Base-by-base conservation (phyloP, 495 filamentous ascomycete species). In the Echria macrotheca region DNA sequence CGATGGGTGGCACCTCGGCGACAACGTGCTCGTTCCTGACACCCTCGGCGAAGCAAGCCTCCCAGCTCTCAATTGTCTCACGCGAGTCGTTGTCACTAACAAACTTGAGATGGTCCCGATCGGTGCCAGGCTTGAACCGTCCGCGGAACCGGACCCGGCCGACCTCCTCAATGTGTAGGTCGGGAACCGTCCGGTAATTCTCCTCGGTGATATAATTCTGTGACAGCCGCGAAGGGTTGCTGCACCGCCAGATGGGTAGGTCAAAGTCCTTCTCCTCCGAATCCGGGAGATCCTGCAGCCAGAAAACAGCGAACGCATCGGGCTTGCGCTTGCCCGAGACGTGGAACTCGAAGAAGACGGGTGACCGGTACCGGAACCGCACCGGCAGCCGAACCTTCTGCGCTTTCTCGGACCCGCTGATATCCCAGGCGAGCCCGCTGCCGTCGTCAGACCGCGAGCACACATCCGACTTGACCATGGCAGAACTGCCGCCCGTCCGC, bases 11-110 rank as follows among this genome's bases (percentile, higher is more conserved):
- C 1, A 95, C 66, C 50, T 87, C 83, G 24, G 78, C 77, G 1
- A 69, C 60, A 3, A 96, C 87, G 2, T 75, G 72, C 38, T 77
- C 77, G 0, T 70, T 67, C 6, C 91, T 79, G 0, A 95, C 86
- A 4, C 91, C 91, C 65, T 97, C 89, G 0, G 86, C 78, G 18
- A 81, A 74, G 58, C 91, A 96, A 0, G 89, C 89, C 66, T 95
- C 86, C 89, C 90, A 96, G 3, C 84, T 86, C 71, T 96, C 91
- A 56, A 85, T 94, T 0, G 91, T 96, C 70, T 96, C 91, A 35
- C 91, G 80, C 2, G 83, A 82, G 60, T 95, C 82, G 56, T 93
- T 95, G 65, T 96, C 89, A 22, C 83, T 78, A 24, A 95, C 81
- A 59, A 94, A 96, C 3, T 70, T 70, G 35, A 84, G 75, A 61